These are phyloP conservation scores for Binderoboletus segoi DNA, from an alignment of 1,284 basidiomycete species.

Conservation along the genomic window DNA sequence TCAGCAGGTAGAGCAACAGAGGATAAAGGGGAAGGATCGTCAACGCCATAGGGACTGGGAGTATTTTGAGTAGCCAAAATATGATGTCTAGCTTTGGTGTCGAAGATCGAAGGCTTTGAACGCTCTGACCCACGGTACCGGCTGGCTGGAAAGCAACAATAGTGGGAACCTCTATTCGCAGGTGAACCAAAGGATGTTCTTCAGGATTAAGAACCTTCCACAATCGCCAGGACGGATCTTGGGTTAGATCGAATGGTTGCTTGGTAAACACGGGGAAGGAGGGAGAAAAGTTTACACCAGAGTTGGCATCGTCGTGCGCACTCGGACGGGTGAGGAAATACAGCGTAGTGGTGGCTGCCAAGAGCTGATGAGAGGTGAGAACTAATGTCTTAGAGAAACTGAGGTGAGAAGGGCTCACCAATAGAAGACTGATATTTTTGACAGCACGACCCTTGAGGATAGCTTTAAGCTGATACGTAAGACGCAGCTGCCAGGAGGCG, in stretches of 20 bases:
- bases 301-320: conserved; percentile 40
- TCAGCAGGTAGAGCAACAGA: conserved; percentile 86
- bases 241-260: conserved; percentile 31
- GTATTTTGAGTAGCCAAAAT: conserved; percentile 78
- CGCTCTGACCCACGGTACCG: conserved; percentile 26
- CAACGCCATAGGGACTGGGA: conserved; percentile 81
- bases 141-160: conserved; percentile 68
- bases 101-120: conserved; percentile 45
- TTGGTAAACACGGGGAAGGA: conserved; percentile 41
- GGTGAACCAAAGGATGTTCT: conserved; percentile 69
- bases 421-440: conserved; percentile 78
- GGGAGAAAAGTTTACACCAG: conserved; percentile 23
- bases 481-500: conserved; percentile 47
- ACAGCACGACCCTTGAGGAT: conserved; percentile 72
- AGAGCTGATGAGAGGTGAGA: conserved; percentile 48
- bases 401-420: conserved; percentile 50
- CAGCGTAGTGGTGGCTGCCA: conserved; percentile 71
- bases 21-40: conserved; percentile 79
- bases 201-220: conserved; percentile 85
- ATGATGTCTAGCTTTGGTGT: conserved; percentile 55
- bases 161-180: conserved; percentile 80
- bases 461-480: conserved; percentile 46
- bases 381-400: conserved; percentile 4
- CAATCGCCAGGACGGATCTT: conserved; percentile 61
- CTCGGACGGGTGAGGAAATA: conserved; percentile 68